These are phyloP conservation scores for Penicillium crustosum DNA, from an alignment of 2,329 filamentous ascomycete genomes.

Conservation along the genomic window DNA sequence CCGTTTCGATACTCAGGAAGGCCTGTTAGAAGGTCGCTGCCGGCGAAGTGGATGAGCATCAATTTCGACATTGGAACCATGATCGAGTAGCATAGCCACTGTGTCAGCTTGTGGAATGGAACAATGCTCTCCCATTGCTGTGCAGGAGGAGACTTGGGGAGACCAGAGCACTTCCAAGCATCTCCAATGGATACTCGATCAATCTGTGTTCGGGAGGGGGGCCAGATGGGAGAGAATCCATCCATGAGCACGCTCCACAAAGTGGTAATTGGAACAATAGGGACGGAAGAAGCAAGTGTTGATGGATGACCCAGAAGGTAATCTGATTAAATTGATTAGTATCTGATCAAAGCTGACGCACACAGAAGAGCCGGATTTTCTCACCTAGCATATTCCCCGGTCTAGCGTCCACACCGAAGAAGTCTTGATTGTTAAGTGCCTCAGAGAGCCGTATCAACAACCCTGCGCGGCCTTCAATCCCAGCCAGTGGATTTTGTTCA, in stretches of 20 bases:
- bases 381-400: slow-evolving; percentile 93
- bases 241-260: slow-evolving; percentile 91
- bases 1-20: slow-evolving; percentile 92
- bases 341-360: neutral
- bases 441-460: slow-evolving; percentile 73
- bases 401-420: slow-evolving; percentile 79
- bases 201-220: slow-evolving; percentile 77
- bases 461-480: slow-evolving; percentile 78
- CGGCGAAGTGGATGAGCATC: slow-evolving; percentile 76
- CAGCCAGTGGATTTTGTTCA: slow-evolving; percentile 76
- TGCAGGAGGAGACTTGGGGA: slow-evolving; percentile 68
- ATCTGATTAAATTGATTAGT: slow-evolving; percentile 53
- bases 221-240: slow-evolving; percentile 85
- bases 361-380: slow-evolving; percentile 23
- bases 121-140: slow-evolving; percentile 77
- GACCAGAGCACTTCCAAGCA: slow-evolving; percentile 84
- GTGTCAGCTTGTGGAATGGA: slow-evolving; percentile 90
- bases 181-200: slow-evolving; percentile 87
- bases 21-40: slow-evolving; percentile 78
- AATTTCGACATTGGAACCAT: slow-evolving; percentile 87
- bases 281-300: slow-evolving; percentile 83
- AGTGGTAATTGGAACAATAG: slow-evolving; percentile 81
- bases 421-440: slow-evolving; percentile 75
- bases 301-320: slow-evolving; percentile 89
- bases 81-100: slow-evolving; percentile 92